phyloP scores from a whole-genome alignment of 2,329 filamentous ascomycete genomes.

The Penicillium occitanis region DNA sequence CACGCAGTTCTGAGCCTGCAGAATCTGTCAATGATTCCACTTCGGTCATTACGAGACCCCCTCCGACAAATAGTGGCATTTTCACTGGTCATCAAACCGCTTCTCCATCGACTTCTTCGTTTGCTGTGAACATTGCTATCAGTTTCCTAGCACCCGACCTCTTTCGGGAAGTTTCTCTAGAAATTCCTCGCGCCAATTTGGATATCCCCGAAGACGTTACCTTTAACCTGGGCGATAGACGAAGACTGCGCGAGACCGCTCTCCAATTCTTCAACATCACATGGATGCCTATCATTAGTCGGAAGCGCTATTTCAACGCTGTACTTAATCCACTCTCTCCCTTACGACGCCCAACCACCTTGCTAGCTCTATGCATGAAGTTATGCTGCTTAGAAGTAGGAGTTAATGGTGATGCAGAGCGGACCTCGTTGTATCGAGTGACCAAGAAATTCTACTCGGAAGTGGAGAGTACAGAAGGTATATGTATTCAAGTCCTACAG shows the following conservation, averaged over 20 bases:
- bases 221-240: neutral
- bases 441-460: conserved; percentile 12
- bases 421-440: conserved; percentile 6
- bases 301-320: neutral
- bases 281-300: conserved; percentile 14
- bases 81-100: neutral
- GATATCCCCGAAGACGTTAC: conserved; percentile 11
- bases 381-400: neutral
- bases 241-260: neutral
- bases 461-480: conserved; percentile 16
- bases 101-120: neutral
- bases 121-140: conserved; percentile 1
- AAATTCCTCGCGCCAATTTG: conserved; percentile 7
- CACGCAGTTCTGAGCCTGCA: neutral
- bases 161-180: neutral
- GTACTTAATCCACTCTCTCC: conserved; percentile 12
- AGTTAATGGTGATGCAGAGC: neutral
- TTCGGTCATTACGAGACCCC: neutral
- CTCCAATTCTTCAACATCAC: conserved; percentile 11
- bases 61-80: neutral
- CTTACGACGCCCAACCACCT: neutral
- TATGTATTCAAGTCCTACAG: conserved; percentile 14
- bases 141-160: conserved; percentile 16
- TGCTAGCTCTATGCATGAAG: conserved; percentile 15
- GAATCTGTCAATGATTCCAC: neutral